Evolutionary conservation across 2,329 filamentous ascomycete species (phyloP).

Genomic region (Capronia epimyces): DNA sequence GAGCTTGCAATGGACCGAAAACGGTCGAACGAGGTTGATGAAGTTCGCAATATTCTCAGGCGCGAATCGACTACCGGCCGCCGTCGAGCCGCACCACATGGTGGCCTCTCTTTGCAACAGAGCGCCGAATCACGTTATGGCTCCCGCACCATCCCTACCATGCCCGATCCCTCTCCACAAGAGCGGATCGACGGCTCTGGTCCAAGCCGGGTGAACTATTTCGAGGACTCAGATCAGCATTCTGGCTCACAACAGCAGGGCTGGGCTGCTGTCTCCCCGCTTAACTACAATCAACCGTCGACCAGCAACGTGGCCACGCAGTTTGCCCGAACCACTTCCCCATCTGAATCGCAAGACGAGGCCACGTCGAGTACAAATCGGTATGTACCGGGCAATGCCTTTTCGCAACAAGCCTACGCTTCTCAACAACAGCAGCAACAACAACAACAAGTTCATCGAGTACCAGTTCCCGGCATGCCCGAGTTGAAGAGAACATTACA

Average conservation of each 20-base stretch:
- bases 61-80: slow-evolving; percentile 40
- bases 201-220: slow-evolving; percentile 22
- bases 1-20: slow-evolving; percentile 19
- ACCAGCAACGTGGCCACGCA: neutral
- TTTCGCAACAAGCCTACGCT: slow-evolving; percentile 25
- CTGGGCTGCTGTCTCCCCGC: slow-evolving; percentile 10
- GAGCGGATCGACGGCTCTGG: slow-evolving; percentile 11
- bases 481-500: slow-evolving; percentile 24
- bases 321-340: slow-evolving; percentile 2
- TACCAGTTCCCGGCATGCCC: slow-evolving; percentile 23
- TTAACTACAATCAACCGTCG: slow-evolving; percentile 13
- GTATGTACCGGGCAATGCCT: slow-evolving; percentile 27
- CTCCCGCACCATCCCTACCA: slow-evolving; percentile 21
- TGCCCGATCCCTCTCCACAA: slow-evolving; percentile 21
- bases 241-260: slow-evolving; percentile 9
- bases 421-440: slow-evolving; percentile 1
- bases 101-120: slow-evolving; percentile 13
- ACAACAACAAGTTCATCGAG: slow-evolving; percentile 7
- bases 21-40: slow-evolving; percentile 28
- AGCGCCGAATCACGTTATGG: slow-evolving; percentile 3
- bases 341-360: slow-evolving; percentile 6
- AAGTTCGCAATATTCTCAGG: slow-evolving; percentile 30
- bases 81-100: slow-evolving; percentile 31
- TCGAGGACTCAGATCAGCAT: slow-evolving; percentile 21
- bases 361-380: slow-evolving; percentile 10